These are phyloP conservation scores for Cymbidium sinense DNA, from an alignment of 106 monocot species.

Conservation along the genomic window DNA sequence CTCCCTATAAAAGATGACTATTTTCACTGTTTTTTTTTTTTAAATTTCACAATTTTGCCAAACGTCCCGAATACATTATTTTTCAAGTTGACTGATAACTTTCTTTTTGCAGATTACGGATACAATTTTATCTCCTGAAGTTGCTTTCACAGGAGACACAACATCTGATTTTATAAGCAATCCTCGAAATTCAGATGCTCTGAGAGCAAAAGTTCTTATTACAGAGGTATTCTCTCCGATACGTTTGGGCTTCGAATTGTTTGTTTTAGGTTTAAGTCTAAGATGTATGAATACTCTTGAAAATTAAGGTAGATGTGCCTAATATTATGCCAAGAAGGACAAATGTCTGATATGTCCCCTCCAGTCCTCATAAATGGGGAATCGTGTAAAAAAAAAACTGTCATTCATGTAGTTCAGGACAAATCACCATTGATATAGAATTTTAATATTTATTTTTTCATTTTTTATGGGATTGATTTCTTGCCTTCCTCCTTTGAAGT, in stretches of 20 bases:
- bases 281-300: not conserved
- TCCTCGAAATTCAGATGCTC: conserved; percentile 90
- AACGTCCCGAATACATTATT: not conserved
- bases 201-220: conserved; percentile 95
- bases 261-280: not conserved
- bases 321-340: not conserved
- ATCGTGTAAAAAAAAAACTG: not conserved
- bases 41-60: not conserved
- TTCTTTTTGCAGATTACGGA: conserved; percentile 73
- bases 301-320: not conserved
- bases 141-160: conserved; percentile 96
- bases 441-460: too few relatives aligned
- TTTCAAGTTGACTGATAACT: conserved; percentile 3
- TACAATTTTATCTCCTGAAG: conserved; percentile 83
- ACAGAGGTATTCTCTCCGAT: conserved; percentile 54
- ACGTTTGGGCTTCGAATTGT: not conserved
- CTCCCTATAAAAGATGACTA: not conserved
- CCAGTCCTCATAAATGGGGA: not conserved
- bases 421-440: too few relatives aligned
- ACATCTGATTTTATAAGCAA: conserved; percentile 91
- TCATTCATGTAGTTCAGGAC: too few relatives aligned
- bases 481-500: not conserved
- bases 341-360: not conserved
- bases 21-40: not conserved
- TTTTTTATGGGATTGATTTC: too few relatives aligned